These are phyloP conservation scores for Malus hybrid DNA, from an alignment of 331 rosid species.

Conservation along the genomic window DNA sequence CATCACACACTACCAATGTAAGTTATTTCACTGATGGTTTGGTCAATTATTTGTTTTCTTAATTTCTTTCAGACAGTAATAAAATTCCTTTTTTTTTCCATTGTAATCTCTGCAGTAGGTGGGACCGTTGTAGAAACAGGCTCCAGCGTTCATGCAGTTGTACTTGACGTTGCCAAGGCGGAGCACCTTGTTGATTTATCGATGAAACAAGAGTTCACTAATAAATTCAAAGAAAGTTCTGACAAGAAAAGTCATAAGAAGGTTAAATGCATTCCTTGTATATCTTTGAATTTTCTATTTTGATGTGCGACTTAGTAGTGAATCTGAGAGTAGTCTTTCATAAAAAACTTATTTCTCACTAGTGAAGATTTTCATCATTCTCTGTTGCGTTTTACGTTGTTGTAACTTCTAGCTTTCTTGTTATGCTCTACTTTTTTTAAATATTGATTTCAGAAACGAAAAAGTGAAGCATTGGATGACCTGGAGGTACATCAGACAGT, in stretches of 20 bases:
- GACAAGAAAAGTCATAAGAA: conserved; percentile 26
- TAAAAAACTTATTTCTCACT: background rate
- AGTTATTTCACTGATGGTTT: conserved; percentile 20
- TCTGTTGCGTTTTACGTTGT: background rate
- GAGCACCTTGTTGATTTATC: conserved; percentile 79
- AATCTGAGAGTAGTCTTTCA: background rate
- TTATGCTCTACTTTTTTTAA: background rate
- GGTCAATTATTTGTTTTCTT: conserved; percentile 8
- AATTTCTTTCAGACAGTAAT: background rate
- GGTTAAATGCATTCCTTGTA: conserved; percentile 29
- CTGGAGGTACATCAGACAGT: conserved; percentile 65
- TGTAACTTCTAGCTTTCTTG: conserved; percentile 2
- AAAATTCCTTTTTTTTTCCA: background rate
- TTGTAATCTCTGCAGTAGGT: conserved; percentile 43
- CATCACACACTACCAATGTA: conserved; percentile 67
- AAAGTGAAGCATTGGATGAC: conserved; percentile 41
- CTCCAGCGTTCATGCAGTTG: conserved; percentile 60
- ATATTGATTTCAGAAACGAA: conserved; percentile 60
- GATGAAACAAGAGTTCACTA: conserved; percentile 53
- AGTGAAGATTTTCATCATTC: background rate
- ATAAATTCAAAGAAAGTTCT: background rate
- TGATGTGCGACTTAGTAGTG: background rate
- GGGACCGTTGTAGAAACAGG: conserved; percentile 50
- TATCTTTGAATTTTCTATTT: background rate
- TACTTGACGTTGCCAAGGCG: conserved; percentile 73